Evolutionary conservation across 257 asterid species (phyloP), one percentile per base, ranked within the genome.

Genomic region (Fraxinus excelsior): DNA sequence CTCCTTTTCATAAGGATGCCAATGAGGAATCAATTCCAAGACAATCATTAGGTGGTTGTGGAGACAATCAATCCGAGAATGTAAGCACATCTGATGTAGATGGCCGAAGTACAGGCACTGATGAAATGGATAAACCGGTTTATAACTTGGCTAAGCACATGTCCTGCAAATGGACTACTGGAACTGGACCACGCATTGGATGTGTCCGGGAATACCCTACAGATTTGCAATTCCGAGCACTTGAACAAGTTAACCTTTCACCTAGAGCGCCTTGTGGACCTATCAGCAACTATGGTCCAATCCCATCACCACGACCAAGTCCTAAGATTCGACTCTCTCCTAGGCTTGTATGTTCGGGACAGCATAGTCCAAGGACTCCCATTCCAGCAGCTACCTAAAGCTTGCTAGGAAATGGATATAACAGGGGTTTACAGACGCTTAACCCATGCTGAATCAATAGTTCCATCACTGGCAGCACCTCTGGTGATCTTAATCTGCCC

Each of bases 341-440:
- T 10, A 32, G 78, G 73, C 28, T 78, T 0, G 77, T 76, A 19
- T 78, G 82, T 74, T 83, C 85, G 84, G 87, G 87, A 79, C 56
- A 85, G 18, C 86, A 87, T 13, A 87, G 89, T 79, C 91, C 91
- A 18, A 82, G 87, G 78, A 82, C 87, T 66, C 75, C 79, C 58
- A 65, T 87, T 70, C 32, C 87, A 40, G 78, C 81, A 16, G 78
- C 73, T 72, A 78, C 64, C 79, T 74, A 68, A 82, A 70, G 29
- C 46, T 25, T 18, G 37, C 44, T 42, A 40, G 56, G 25, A 62
- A 4, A 67, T 32, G 40, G 42, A 11, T 11, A 4, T 28, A 38
- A 58, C 73, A 26, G 37, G 60, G 11, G 16, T 13, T 21, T 42
- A 7, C 38, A 64, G 14, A 49, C 51, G 58, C 53, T 3, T 8